A percentile compares a stretch with the other conserved stretches of the same genome.
Conservation (phyloP, 2,329 filamentous ascomycete species). For the Apiospora kogelbergensis region DNA sequence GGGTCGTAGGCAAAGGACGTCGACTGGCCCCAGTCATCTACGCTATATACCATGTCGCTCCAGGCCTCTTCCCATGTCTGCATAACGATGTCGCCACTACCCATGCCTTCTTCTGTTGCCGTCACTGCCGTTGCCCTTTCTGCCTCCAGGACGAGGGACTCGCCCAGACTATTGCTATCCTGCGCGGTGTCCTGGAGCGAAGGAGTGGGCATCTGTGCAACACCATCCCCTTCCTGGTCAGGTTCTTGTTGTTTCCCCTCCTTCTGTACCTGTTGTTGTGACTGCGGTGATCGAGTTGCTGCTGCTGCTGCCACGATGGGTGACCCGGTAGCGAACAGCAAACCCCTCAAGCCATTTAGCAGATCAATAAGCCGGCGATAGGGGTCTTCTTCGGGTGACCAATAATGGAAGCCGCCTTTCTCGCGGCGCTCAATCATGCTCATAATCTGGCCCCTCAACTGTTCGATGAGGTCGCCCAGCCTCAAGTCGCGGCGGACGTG, state of each 20-base stretch:
- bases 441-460: constrained; percentile 31
- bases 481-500: constrained; percentile 37
- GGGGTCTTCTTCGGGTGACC: neutral
- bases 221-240: neutral
- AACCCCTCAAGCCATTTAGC: neutral
- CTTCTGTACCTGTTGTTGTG: neutral
- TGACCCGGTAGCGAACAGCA: neutral
- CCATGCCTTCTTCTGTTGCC: neutral
- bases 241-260: neutral
- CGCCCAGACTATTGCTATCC: neutral
- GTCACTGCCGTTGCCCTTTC: neutral
- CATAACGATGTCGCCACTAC: neutral
- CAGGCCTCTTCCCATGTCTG: constrained; percentile 1
- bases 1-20: neutral
- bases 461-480: constrained; percentile 30
- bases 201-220: neutral
- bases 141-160: neutral
- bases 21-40: neutral
- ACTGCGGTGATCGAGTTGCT: neutral
- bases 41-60: neutral
- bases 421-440: neutral
- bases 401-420: neutral
- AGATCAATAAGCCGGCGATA: neutral
- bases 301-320: neutral
- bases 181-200: neutral